Percentiles rank a stretch among this genome's conserved stretches.
Evolutionary conservation across 1,284 basidiomycete species (phyloP).

Genomic region (Trichosporon faecale): DNA sequence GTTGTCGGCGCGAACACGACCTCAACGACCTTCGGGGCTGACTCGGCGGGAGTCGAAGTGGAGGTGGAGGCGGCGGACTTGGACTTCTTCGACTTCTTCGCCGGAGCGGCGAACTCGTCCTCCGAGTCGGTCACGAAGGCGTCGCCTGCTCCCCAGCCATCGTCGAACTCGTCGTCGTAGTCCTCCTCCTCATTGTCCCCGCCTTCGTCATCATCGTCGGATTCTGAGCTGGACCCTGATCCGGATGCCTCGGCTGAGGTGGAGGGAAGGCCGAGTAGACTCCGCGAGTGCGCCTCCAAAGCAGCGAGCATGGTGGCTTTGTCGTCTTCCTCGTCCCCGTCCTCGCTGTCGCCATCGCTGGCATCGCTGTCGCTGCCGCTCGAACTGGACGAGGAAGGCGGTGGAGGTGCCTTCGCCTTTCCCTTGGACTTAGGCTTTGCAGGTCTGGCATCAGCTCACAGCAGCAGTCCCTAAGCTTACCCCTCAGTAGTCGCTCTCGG

Average conservation of each 20-base stretch:
- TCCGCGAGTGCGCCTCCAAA: conserved; percentile 47
- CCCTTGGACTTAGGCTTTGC: not conserved
- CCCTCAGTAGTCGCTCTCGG: not conserved
- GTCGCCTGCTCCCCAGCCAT: conserved; percentile 46
- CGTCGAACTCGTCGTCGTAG: conserved; percentile 40
- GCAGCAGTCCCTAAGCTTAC: not conserved
- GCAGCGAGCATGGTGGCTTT: conserved; percentile 46
- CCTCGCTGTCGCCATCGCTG: conserved; percentile 13
- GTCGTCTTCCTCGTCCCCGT: conserved; percentile 26
- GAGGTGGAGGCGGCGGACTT: not conserved
- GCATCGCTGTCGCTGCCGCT: conserved; percentile 1
- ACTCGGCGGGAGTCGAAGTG: not conserved
- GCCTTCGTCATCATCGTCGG: conserved; percentile 28
- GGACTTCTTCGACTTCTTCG: conserved; percentile 8
- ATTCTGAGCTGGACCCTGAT: conserved; percentile 8
- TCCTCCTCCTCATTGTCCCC: conserved; percentile 29
- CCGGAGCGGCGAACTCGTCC: conserved; percentile 31
- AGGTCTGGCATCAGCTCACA: not conserved
- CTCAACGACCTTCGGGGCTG: conserved; percentile 33
- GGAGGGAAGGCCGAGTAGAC: conserved; percentile 41
- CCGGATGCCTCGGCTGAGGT: conserved; percentile 16
- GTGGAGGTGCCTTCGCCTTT: conserved; percentile 4
- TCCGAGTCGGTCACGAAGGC: conserved; percentile 44
- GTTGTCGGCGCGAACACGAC: conserved; percentile 42
- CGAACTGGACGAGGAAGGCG: not conserved